Percentiles rank a stretch among this genome's conserved stretches.
Conservation (phyloP, 129 eudicot species). For the Pittosporum tobira region DNA sequence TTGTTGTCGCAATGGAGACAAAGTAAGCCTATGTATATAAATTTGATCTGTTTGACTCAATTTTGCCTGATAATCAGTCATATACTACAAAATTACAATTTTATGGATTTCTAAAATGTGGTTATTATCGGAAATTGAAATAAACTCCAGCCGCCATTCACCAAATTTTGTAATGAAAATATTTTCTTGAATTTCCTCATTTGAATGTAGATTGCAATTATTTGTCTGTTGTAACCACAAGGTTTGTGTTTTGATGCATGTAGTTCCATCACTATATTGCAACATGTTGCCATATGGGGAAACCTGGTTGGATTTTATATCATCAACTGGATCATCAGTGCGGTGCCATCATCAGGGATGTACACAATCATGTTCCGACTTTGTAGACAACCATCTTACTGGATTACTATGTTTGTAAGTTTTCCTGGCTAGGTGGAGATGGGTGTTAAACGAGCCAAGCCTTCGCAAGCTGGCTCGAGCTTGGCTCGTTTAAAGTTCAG, state of each 20-base stretch:
- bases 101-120: background rate
- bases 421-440: no score
- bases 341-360: slow-evolving; percentile 81
- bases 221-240: slow-evolving; percentile 2
- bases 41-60: background rate
- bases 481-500: no score
- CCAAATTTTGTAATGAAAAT: background rate
- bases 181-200: background rate
- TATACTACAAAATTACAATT: background rate
- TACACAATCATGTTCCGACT: slow-evolving; percentile 94
- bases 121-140: background rate
- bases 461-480: no score
- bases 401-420: slow-evolving; percentile 93
- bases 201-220: background rate
- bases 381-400: slow-evolving; percentile 82
- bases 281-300: slow-evolving; percentile 95
- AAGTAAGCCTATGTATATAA: slow-evolving; percentile 42
- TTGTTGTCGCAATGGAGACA: slow-evolving; percentile 84
- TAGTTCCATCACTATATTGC: slow-evolving; percentile 89
- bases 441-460: no score
- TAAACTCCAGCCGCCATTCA: background rate
- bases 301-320: slow-evolving; percentile 67
- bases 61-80: background rate
- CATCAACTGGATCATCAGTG: slow-evolving; percentile 84
- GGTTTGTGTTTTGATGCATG: slow-evolving; percentile 13